Conservation (phyloP, 306 rosid species). For the Vicia sativa region DNA sequence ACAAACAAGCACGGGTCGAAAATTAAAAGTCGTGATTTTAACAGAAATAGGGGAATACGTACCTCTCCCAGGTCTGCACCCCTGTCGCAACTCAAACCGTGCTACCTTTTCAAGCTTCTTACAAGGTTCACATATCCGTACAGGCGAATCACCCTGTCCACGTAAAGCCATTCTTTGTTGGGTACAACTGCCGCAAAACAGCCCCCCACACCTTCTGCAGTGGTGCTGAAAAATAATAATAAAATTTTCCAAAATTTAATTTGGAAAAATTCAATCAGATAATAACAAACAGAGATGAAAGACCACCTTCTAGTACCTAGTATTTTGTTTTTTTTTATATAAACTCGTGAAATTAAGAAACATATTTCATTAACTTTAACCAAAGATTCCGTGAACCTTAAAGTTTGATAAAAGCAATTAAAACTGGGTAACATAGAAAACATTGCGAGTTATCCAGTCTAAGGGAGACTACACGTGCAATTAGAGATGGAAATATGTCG, state of each 20-base stretch:
- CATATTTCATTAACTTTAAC: constrained; percentile 2
- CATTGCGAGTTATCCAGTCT: neutral
- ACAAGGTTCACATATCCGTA: constrained; percentile 93
- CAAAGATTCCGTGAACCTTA: constrained; percentile 27
- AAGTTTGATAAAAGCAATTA: constrained; percentile 19
- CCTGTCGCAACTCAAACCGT: constrained; percentile 83
- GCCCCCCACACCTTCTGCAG: constrained; percentile 95
- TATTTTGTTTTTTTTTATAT: constrained; percentile 14
- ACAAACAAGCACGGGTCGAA: constrained; percentile 14
- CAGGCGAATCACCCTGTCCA: constrained; percentile 97
- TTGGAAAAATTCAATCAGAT: constrained; percentile 35
- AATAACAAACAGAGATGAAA: constrained; percentile 26
- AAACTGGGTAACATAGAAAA: constrained; percentile 6
- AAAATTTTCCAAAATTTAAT: constrained; percentile 20
- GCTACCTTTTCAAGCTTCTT: constrained; percentile 94
- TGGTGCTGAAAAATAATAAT: constrained; percentile 75
- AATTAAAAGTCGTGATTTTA: neutral
- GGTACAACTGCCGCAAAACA: constrained; percentile 83
- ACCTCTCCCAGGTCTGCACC: constrained; percentile 84
- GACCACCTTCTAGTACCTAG: neutral
- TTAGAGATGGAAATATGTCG: neutral
- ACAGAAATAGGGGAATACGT: constrained; percentile 40
- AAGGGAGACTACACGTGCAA: constrained; percentile 16
- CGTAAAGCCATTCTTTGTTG: constrained; percentile 86
- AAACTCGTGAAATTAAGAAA: constrained; percentile 10